These are phyloP conservation scores for Lipomyces oligophaga DNA, from an alignment of 805 yeast genomes.

Conservation along the genomic window DNA sequence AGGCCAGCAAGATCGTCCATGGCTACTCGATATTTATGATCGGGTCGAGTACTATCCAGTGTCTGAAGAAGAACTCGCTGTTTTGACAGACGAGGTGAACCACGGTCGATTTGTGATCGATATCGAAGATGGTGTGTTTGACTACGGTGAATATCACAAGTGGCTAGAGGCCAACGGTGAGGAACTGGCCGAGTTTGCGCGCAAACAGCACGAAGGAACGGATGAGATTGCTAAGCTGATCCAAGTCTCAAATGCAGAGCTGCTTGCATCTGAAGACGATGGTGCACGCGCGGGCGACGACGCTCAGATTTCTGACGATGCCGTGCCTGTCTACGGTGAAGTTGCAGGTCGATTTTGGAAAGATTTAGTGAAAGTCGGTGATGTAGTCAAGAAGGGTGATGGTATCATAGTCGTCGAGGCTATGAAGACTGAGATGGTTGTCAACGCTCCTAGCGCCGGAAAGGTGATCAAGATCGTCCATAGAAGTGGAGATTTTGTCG, in stretches of 20 bases:
- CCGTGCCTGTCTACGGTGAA: slow-evolving; percentile 85
- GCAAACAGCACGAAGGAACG: slow-evolving; percentile 72
- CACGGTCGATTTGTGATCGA: slow-evolving; percentile 78
- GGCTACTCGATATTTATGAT: slow-evolving; percentile 90
- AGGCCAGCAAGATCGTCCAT: slow-evolving; percentile 71
- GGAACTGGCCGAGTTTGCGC: slow-evolving; percentile 66
- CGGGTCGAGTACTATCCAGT: slow-evolving; percentile 94
- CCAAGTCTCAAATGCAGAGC: slow-evolving; percentile 73
- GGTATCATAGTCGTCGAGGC: slow-evolving; percentile 90
- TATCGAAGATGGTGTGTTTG: slow-evolving; percentile 72
- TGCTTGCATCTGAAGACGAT: slow-evolving; percentile 49
- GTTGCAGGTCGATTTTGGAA: slow-evolving; percentile 97
- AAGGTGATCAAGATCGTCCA: slow-evolving; percentile 70
- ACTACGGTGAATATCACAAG: slow-evolving; percentile 68
- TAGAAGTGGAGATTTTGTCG: slow-evolving; percentile 91
- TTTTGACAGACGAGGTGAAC: slow-evolving; percentile 63
- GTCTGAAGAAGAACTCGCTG: slow-evolving; percentile 74
- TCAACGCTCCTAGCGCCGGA: slow-evolving; percentile 61
- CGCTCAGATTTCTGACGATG: slow-evolving; percentile 68
- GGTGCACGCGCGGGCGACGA: slow-evolving; percentile 40
- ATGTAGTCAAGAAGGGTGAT: slow-evolving; percentile 65
- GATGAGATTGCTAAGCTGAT: slow-evolving; percentile 83
- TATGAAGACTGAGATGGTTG: slow-evolving; percentile 97
- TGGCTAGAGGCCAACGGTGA: slow-evolving; percentile 74
- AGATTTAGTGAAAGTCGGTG: slow-evolving; percentile 75